These are phyloP conservation scores for Thalassiosira delicatula DNA, from an alignment of 352 stramenopile genomes.

Conservation along the genomic window DNA sequence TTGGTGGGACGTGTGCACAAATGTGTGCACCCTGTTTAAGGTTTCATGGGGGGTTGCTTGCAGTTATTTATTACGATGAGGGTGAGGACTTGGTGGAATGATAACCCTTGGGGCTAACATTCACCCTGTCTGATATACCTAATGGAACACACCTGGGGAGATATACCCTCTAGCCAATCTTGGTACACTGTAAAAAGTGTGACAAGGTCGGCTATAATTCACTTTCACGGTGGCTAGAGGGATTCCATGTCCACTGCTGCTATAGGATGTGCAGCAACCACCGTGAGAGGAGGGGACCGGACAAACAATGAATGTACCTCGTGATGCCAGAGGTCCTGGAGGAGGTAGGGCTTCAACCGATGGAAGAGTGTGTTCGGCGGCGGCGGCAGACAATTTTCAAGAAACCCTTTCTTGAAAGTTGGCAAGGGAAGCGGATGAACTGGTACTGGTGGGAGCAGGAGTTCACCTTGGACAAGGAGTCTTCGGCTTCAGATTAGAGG, in stretches of 20 bases:
- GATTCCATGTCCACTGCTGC: not conserved
- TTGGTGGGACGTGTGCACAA: not conserved
- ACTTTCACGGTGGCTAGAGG: no score
- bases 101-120: not conserved
- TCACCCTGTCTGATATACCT: no score
- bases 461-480: not conserved
- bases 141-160: not conserved
- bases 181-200: not conserved
- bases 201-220: not conserved
- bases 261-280: not conserved
- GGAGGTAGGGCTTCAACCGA: not conserved
- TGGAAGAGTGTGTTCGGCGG: not conserved
- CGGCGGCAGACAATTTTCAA: not conserved
- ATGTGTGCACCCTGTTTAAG: not conserved
- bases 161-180: not conserved
- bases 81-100: no score
- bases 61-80: no score
- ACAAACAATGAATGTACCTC: not conserved
- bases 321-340: not conserved
- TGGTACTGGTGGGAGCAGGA: not conserved
- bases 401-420: no score
- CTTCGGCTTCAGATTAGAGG: not conserved
- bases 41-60: not conserved
- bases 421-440: no score
- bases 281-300: not conserved